These are phyloP conservation scores for Verticillium isaacii DNA, from an alignment of 2,329 filamentous ascomycete genomes.

Conservation along the genomic window DNA sequence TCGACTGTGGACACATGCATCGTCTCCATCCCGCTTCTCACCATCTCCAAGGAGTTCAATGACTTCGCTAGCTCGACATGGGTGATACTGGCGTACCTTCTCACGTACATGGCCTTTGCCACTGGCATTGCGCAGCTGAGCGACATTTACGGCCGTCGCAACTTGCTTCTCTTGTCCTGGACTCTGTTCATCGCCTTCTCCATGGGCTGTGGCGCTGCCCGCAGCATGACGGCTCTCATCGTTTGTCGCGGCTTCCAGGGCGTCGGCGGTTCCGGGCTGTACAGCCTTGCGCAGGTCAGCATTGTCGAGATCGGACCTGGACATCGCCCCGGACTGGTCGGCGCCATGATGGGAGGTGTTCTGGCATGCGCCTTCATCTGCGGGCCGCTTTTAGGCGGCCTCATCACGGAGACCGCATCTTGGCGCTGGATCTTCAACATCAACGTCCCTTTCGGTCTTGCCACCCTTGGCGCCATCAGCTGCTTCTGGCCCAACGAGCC, in stretches of 20 bases:
- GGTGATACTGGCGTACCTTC: slow-evolving; percentile 51
- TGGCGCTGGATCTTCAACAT: slow-evolving; percentile 61
- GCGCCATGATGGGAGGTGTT: slow-evolving; percentile 50
- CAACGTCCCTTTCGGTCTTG: slow-evolving; percentile 50
- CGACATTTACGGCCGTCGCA: slow-evolving; percentile 52
- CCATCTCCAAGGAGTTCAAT: slow-evolving; percentile 46
- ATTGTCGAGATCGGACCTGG: slow-evolving; percentile 52
- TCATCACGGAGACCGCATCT: slow-evolving; percentile 44
- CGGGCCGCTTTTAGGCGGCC: slow-evolving; percentile 53
- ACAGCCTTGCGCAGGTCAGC: slow-evolving; percentile 54
- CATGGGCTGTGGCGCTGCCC: slow-evolving; percentile 45
- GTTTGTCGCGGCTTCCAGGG: slow-evolving; percentile 55
- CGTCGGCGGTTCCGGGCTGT: slow-evolving; percentile 57
- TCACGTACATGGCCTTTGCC: slow-evolving; percentile 56
- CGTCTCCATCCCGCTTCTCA: slow-evolving; percentile 53
- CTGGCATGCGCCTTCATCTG: slow-evolving; percentile 54
- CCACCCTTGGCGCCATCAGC: slow-evolving; percentile 41
- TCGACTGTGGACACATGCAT: slow-evolving; percentile 55
- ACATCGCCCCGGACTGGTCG: slow-evolving; percentile 47
- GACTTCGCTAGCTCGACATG: slow-evolving; percentile 49
- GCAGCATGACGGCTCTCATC: slow-evolving; percentile 48
- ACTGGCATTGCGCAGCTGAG: slow-evolving; percentile 55
- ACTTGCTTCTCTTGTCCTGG: slow-evolving; percentile 46
- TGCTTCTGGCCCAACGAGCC: slow-evolving; percentile 37
- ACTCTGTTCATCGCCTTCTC: slow-evolving; percentile 51